These are phyloP conservation scores for Collariella sp. DNA, from an alignment of 495 filamentous ascomycete genomes.

Conservation along the genomic window DNA sequence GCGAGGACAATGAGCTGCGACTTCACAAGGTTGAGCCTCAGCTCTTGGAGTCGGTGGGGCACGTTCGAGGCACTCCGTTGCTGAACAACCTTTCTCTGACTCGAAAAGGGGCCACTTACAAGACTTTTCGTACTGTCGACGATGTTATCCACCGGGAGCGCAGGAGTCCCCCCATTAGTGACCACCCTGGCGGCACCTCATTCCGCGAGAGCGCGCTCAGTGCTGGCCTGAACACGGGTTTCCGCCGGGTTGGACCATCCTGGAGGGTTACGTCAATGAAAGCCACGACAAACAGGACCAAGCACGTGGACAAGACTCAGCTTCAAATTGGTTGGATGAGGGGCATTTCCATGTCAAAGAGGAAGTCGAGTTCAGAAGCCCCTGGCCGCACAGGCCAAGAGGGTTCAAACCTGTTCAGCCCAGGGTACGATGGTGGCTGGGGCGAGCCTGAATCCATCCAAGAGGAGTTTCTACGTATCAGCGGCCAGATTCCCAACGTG, in stretches of 20 bases:
- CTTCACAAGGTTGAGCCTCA: conserved; percentile 65
- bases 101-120: conserved; percentile 75
- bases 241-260: conserved; percentile 29
- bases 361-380: conserved; percentile 31
- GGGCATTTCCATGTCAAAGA: conserved; percentile 73
- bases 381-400: conserved; percentile 31
- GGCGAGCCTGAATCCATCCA: conserved; percentile 71
- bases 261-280: conserved; percentile 55
- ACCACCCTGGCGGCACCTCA: conserved; percentile 36
- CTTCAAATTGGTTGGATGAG: conserved; percentile 85
- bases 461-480: conserved; percentile 80
- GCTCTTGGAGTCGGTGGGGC: conserved; percentile 63
- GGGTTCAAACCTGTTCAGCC: conserved; percentile 39
- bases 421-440: conserved; percentile 49
- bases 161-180: conserved; percentile 42
- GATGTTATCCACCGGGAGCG: conserved; percentile 41
- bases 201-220: conserved; percentile 37
- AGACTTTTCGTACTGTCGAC: conserved; percentile 61
- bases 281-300: conserved; percentile 46
- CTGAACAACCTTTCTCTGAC: conserved; percentile 64
- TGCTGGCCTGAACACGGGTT: conserved; percentile 36
- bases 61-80: conserved; percentile 57
- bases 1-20: conserved; percentile 71
- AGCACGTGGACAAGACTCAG: conserved; percentile 50
- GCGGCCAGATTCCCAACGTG: conserved; percentile 74